Evolutionary conservation across 176 grass and related monocot species (phyloP), one percentile per base, ranked within the genome.

Genomic region (Saccharum officinarum): DNA sequence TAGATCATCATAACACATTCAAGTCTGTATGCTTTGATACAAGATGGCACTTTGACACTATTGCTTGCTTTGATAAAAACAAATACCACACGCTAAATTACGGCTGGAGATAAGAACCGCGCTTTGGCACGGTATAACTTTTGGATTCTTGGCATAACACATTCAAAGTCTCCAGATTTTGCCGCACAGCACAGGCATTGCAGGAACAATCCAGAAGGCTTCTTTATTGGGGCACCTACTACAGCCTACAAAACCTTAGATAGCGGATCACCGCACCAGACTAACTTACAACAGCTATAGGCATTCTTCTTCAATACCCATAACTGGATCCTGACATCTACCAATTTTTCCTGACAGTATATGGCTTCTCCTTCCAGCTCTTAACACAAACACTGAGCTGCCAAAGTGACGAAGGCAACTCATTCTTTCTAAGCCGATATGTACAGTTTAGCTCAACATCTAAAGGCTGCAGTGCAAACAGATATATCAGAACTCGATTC

Each of bases 241-340:
- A 41, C 28, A 40, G 61, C 39, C 84, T 76, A 84, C 81, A 91
- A 61, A 87, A 65, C 84, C 33, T 84, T 87, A 22, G 69, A 71
- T 81, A 65, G 73, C 5, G 20, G 59, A 30, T 75, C 33, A 80
- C 67, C 38, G 80, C 45, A 72, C 49, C 44, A 62, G 50, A 70
- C 70, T 76, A 91, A 80, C 75, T 73, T 84, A 80, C 81, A 87
- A 70, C 80, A 74, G 8, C 47, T 18, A 38, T 2, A 62, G 20
- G 17, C 80, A 73, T 73, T 67, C 26, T 75, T 44, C 61, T 74
- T 75, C 78, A 80, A 39, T 50, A 84, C 87, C 73, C 47, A 68
- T 69, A 62, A 57, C 84, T 62, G 16, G 47, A 87, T 74, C 39
- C 39, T 69, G 52, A 73, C 54, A 90, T 79, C 46, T 83, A 83